Percentiles rank a stretch among this genome's conserved stretches.
Evolutionary conservation across 2,329 filamentous ascomycete species (phyloP).

Genomic region (Colletotrichum chrysophilum): DNA sequence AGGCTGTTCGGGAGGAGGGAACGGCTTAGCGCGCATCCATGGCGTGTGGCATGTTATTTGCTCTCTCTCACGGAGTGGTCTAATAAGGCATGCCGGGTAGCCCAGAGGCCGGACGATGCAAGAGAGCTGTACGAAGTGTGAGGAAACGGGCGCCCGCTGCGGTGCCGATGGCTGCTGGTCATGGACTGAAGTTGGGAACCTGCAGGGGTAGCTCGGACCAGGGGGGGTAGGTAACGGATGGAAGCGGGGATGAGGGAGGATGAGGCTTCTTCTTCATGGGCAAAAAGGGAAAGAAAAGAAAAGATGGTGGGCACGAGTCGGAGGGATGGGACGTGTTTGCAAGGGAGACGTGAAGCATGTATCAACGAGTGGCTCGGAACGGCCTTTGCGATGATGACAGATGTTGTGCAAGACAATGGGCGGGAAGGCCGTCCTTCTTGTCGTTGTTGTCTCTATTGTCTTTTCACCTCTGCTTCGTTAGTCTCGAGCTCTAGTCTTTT

Average conservation of each 20-base stretch:
- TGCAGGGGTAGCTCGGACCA: constrained; percentile 3
- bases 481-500: background rate
- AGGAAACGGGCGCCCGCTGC: constrained; percentile 6
- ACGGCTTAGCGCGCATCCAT: background rate
- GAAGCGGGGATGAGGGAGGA: background rate
- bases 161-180: background rate
- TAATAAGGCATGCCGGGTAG: background rate
- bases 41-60: background rate
- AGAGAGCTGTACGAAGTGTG: background rate
- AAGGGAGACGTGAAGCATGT: background rate
- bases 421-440: background rate
- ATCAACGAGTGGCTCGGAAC: background rate
- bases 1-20: background rate
- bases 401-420: background rate
- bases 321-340: background rate
- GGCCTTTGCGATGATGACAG: background rate
- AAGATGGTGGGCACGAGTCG: background rate
- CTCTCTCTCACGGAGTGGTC: background rate
- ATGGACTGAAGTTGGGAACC: background rate
- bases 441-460: background rate
- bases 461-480: background rate
- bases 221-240: background rate
- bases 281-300: background rate
- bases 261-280: background rate
- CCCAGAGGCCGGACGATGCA: background rate